A percentile compares a stretch with the other conserved stretches of the same genome.
Evolutionary conservation across 371 early-diverging fungal species (phyloP).

Genomic region (Mortierella sp.): DNA sequence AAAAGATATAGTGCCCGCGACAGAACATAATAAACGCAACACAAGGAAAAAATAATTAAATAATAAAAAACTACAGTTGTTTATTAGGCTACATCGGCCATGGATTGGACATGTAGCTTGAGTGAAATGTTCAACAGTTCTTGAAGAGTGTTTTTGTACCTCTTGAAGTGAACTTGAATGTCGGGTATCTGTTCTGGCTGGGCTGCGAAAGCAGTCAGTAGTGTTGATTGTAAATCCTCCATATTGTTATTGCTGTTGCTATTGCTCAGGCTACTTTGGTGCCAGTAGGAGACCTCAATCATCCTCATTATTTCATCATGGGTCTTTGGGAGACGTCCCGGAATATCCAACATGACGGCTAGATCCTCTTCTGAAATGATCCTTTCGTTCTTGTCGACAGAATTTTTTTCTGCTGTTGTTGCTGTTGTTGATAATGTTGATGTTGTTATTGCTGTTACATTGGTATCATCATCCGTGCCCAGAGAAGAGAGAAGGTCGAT

Average conservation of each 20-base stretch:
- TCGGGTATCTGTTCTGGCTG: slow-evolving; percentile 36
- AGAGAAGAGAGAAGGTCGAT: slow-evolving; percentile 23
- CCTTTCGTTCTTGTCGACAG: neutral
- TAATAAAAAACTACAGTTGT: too few relatives aligned
- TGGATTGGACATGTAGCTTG: slow-evolving; percentile 34
- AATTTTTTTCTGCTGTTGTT: neutral
- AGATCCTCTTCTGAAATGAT: slow-evolving; percentile 61
- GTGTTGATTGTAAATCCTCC: slow-evolving; percentile 12
- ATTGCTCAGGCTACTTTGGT: slow-evolving; percentile 7
- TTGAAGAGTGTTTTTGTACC: slow-evolving; percentile 21
- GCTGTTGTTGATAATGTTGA: neutral
- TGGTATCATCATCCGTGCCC: too few relatives aligned
- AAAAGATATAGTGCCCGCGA: neutral
- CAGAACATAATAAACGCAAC: neutral
- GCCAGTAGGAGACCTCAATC: slow-evolving; percentile 66
- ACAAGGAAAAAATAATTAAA: neutral
- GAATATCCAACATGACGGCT: slow-evolving; percentile 67
- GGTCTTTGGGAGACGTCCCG: slow-evolving; percentile 65
- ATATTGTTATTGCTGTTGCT: neutral
- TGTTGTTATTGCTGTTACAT: too few relatives aligned
- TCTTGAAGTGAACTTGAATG: slow-evolving; percentile 28
- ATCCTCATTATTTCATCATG: slow-evolving; percentile 58
- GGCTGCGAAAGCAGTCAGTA: slow-evolving; percentile 49
- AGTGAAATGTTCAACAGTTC: slow-evolving; percentile 19
- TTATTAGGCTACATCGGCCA: slow-evolving; percentile 19